Base-by-base conservation (phyloP, 192 early-diverging fungal genomes). In the Funneliformis mosseae region DNA sequence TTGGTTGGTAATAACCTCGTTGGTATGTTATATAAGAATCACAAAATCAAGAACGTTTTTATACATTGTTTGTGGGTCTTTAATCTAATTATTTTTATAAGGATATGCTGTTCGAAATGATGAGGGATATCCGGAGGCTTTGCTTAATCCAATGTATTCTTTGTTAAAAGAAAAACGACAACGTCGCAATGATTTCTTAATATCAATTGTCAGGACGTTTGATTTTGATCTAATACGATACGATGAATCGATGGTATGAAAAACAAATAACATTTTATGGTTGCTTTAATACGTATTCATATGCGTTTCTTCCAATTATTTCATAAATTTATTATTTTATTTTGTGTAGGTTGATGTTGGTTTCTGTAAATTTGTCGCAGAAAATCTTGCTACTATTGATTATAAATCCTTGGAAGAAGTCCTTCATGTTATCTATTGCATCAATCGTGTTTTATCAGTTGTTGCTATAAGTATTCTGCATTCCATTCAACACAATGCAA, bases 401-500 rank as follows among this genome's bases (percentile, higher is more conserved):
- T 97, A 91, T 81, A 93, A 92, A 81, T 90, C 88, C 16, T 84
- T 90, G 55, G 96, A 96, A 48, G 97, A 98, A 85, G 89, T 96
- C 18, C 80, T 96, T 27, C 87, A 88, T 64, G 88, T 97, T 7
- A 86, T 95, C 14, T 92, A 94, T 83, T 88, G 91, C 68, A 88
- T 93, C 63, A 90, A 93, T 83, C 86, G 94, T 21, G 84, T 94
- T 4, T 85, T 97, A 42, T 91, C 95, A 2, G 90, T 94, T 23
- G 84, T 89, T 4, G 96, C 92, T 27, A 88, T 91, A 55, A 90
- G 87, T 72, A 60, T 93, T 8, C 81, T 87, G 6, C 89, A 89
- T 48, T 79, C 84, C 68, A 76, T 88, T 67, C 85, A 87, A 60
- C 63, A 81, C 14, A 82, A 88, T 23, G 59, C 59, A 23, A 82